Percentiles rank a stretch among this genome's conserved stretches.
Evolutionary conservation across 1,139 yeast genomes (phyloP).

Genomic region (Candida labiduridarum): DNA sequence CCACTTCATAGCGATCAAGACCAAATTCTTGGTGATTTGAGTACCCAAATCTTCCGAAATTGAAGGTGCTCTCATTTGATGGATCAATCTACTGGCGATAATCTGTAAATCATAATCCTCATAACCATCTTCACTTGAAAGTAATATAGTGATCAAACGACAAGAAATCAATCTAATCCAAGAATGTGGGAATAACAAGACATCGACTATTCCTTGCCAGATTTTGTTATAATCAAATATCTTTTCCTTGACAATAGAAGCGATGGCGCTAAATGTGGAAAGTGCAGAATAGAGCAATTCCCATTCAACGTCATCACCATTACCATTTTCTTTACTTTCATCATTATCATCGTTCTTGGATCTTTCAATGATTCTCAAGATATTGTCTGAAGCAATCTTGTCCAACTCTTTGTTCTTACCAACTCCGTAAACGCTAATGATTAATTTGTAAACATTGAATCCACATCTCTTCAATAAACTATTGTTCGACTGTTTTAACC

Average conservation of each 20-base stretch:
- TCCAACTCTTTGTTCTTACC: slow-evolving; percentile 42
- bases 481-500: slow-evolving; percentile 66
- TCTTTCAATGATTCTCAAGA: slow-evolving; percentile 38
- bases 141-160: slow-evolving; percentile 58
- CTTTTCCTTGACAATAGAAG: slow-evolving; percentile 29
- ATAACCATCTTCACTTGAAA: slow-evolving; percentile 43
- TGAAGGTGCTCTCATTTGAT: slow-evolving; percentile 81
- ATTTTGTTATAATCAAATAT: slow-evolving; percentile 38
- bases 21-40: slow-evolving; percentile 69
- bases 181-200: slow-evolving; percentile 81
- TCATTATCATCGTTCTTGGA: slow-evolving; percentile 36
- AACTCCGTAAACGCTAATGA: slow-evolving; percentile 52
- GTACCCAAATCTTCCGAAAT: slow-evolving; percentile 65
- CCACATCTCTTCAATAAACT: slow-evolving; percentile 72
- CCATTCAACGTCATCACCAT: slow-evolving; percentile 56
- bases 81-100: slow-evolving; percentile 66
- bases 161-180: slow-evolving; percentile 82
- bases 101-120: slow-evolving; percentile 54
- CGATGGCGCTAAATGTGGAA: slow-evolving; percentile 51
- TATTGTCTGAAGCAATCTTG: slow-evolving; percentile 36
- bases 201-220: slow-evolving; percentile 58
- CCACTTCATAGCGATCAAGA: slow-evolving; percentile 67
- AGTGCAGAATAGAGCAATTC: slow-evolving; percentile 72
- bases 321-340: slow-evolving; percentile 8
- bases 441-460: slow-evolving; percentile 69